A percentile compares a stretch with the other conserved stretches of the same genome.
Evolutionary conservation across 139 green algal genomes (phyloP).

Genomic region (Nannochloris sp.): DNA sequence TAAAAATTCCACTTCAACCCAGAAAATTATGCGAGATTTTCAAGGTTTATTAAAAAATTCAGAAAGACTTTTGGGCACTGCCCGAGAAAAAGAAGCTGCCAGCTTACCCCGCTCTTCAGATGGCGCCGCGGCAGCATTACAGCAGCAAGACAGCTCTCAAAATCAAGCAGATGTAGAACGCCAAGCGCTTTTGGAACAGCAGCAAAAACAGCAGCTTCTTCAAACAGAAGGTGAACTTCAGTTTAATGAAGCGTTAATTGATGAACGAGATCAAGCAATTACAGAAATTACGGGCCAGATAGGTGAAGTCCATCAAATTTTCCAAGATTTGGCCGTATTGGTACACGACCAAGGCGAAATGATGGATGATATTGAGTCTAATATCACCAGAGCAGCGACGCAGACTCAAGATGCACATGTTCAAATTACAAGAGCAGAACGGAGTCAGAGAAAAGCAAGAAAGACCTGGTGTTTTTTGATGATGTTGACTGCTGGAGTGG

Average conservation of each 20-base stretch:
- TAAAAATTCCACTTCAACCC: constrained; percentile 17
- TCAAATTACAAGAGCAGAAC: constrained; percentile 44
- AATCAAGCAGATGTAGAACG: constrained; percentile 23
- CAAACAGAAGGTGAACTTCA: constrained; percentile 53
- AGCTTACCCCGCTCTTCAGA: constrained; percentile 39
- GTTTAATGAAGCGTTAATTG: constrained; percentile 77
- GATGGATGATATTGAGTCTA: constrained; percentile 59
- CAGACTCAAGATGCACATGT: constrained; percentile 31
- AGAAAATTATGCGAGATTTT: constrained; percentile 45
- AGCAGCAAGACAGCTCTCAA: constrained; percentile 1
- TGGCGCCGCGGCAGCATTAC: background rate
- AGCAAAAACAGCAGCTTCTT: constrained; percentile 26
- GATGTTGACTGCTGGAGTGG: constrained; percentile 17
- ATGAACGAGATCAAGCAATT: constrained; percentile 78
- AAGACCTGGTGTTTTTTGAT: constrained; percentile 43
- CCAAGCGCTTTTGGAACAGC: constrained; percentile 39
- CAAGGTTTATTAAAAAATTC: constrained; percentile 50
- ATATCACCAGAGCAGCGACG: constrained; percentile 39
- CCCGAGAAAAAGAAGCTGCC: constrained; percentile 52
- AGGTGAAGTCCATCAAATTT: constrained; percentile 49
- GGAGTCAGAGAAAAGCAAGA: constrained; percentile 35
- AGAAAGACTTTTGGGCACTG: constrained; percentile 47
- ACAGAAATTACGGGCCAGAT: constrained; percentile 46
- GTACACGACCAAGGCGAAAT: constrained; percentile 76
- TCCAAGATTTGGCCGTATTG: constrained; percentile 74